Conservation (phyloP, 306 rosid genomes). For the Styphnolobium japonicum region DNA sequence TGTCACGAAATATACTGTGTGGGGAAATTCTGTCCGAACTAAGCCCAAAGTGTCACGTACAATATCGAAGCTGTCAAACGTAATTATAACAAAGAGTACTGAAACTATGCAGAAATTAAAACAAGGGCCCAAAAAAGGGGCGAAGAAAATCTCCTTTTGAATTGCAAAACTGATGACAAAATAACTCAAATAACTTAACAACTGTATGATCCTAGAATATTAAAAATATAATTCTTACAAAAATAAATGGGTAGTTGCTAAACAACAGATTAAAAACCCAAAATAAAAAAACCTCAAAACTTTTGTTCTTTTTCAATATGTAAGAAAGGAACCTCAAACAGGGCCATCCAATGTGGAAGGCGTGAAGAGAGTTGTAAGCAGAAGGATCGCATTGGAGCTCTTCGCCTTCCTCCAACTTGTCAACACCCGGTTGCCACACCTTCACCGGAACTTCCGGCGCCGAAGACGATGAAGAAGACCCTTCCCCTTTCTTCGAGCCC, state of each 20-base stretch:
- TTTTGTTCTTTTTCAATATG: background rate
- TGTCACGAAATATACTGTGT: conserved; percentile 69
- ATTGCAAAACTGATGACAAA: background rate
- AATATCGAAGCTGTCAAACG: conserved; percentile 77
- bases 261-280: background rate
- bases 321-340: conserved; percentile 63
- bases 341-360: conserved; percentile 88
- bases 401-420: conserved; percentile 90
- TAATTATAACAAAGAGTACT: background rate
- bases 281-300: background rate
- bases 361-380: conserved; percentile 91
- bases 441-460: conserved; percentile 60
- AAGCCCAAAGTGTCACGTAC: conserved; percentile 71
- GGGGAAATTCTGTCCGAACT: conserved; percentile 80
- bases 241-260: background rate
- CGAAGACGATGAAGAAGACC: conserved; percentile 59
- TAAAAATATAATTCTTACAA: background rate
- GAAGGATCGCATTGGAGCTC: conserved; percentile 96
- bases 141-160: background rate
- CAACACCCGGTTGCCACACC: conserved; percentile 98
- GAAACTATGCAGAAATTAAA: background rate
- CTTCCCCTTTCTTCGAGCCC: conserved; percentile 62
- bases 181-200: background rate
- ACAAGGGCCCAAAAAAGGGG: background rate
- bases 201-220: background rate